Percentiles rank a stretch among this genome's conserved stretches.
Evolutionary conservation across 2,329 filamentous ascomycete genomes (phyloP).

Genomic region (Biscogniauxia marginata): DNA sequence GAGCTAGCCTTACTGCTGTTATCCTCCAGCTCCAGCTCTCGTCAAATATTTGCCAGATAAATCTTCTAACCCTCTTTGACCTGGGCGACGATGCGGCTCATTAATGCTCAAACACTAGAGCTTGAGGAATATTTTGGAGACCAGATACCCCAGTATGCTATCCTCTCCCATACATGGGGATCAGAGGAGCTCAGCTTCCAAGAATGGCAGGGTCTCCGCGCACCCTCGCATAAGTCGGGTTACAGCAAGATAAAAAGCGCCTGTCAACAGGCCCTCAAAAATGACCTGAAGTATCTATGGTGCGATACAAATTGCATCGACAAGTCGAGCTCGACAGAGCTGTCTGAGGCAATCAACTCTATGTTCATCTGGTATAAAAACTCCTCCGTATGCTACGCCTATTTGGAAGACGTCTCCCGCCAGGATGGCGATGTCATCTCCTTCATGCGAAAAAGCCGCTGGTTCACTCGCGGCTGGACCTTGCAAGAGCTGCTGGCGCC

Average conservation of each 20-base stretch:
- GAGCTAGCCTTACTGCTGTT: not conserved
- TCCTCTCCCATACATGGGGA: slow-evolving; percentile 2
- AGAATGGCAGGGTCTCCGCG: not conserved
- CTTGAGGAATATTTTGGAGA: not conserved
- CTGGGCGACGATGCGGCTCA: not conserved
- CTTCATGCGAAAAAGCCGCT: not conserved
- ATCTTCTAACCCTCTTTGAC: not conserved
- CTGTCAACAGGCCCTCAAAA: not conserved
- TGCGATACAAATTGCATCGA: slow-evolving; percentile 4
- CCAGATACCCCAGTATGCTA: not conserved
- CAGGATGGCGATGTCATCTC: not conserved
- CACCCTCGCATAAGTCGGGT: not conserved
- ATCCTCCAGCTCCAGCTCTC: not conserved
- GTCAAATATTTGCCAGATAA: not conserved
- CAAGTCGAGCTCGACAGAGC: slow-evolving; percentile 4
- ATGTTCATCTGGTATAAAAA: slow-evolving; percentile 7
- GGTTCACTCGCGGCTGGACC: slow-evolving; percentile 10
- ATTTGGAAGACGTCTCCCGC: slow-evolving; percentile 1
- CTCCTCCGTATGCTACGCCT: slow-evolving; percentile 3
- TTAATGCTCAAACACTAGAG: not conserved
- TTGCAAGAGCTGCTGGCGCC: slow-evolving; percentile 16
- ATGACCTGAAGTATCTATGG: not conserved
- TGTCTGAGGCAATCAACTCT: slow-evolving; percentile 7
- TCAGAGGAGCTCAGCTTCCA: not conserved
- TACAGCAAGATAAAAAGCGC: not conserved